Conservation (phyloP, 805 yeast genomes). For the Monosporozyma aerobia region DNA sequence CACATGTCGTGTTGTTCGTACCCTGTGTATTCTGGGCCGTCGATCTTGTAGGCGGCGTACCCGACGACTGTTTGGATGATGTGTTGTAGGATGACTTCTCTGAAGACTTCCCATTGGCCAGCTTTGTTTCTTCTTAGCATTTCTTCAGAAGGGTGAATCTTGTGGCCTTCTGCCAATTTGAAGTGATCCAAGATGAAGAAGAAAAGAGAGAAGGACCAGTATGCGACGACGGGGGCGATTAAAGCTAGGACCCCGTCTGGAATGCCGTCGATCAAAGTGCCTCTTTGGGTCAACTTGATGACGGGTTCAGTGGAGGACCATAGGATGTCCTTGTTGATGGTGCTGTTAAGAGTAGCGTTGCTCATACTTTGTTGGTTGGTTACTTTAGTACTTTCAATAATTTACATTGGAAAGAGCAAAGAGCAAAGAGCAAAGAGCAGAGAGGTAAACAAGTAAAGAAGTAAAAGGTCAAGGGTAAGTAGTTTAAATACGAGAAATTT, state of each 20-base stretch:
- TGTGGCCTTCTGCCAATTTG: conserved; percentile 68
- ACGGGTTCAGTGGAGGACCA: conserved; percentile 22
- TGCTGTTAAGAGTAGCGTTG: not conserved
- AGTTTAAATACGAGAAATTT: too few species aligned
- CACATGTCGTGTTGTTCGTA: conserved; percentile 41
- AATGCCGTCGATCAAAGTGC: conserved; percentile 8
- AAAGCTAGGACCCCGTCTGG: conserved; percentile 64
- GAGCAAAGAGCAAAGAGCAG: too few species aligned
- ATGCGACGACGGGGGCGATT: conserved; percentile 66
- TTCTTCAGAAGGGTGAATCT: conserved; percentile 91
- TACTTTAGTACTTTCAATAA: too few species aligned
- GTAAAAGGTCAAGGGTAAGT: too few species aligned
- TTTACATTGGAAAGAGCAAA: too few species aligned
- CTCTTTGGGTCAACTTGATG: conserved; percentile 7
- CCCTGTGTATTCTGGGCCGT: conserved; percentile 45
- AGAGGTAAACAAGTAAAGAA: too few species aligned
- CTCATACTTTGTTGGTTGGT: not conserved
- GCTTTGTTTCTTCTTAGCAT: conserved; percentile 70
- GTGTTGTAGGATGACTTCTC: conserved; percentile 82
- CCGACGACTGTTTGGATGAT: conserved; percentile 74
- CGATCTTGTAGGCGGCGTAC: conserved; percentile 42
- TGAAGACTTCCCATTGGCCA: conserved; percentile 53
- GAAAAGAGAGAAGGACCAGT: conserved; percentile 69
- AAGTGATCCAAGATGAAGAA: conserved; percentile 70
- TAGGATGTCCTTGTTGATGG: not conserved